phyloP scores from a whole-genome alignment of 345 rosid species.

The Trapa incisa region DNA sequence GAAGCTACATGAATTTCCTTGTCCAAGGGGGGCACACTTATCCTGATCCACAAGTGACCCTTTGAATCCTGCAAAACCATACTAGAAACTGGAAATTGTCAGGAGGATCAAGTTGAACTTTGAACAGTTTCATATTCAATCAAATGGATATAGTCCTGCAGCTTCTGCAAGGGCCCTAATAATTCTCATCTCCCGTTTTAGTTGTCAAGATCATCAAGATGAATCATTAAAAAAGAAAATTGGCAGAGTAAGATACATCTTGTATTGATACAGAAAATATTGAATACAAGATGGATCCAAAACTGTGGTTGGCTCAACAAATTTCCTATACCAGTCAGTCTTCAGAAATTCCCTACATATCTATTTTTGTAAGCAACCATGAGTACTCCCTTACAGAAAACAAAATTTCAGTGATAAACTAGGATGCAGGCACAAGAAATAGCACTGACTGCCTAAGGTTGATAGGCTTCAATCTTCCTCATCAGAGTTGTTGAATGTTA shows the following conservation, averaged over 20 bases:
- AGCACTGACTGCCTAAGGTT: slow-evolving; percentile 2
- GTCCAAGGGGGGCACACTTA: neutral
- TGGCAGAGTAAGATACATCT: neutral
- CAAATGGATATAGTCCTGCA: no score
- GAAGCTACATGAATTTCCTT: neutral
- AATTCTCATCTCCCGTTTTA: no score
- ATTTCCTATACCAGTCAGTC: neutral
- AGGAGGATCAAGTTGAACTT: neutral
- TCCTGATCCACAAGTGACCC: neutral
- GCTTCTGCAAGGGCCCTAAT: no score
- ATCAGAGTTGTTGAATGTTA: slow-evolving; percentile 57
- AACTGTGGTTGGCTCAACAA: neutral
- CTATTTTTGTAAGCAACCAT: neutral
- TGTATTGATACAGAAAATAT: neutral
- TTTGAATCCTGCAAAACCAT: neutral
- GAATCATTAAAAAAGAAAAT: no score
- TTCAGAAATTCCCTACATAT: neutral
- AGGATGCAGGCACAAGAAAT: neutral
- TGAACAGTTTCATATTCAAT: no score
- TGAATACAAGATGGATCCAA: neutral
- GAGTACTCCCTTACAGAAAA: neutral
- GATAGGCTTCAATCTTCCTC: slow-evolving; percentile 45
- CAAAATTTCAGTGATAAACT: neutral
- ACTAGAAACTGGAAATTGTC: neutral
- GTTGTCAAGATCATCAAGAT: no score